Evolutionary conservation across 257 asterid genomes (phyloP), one percentile per base, ranked within the genome.

Genomic region (Phtheirospermum japonicum): DNA sequence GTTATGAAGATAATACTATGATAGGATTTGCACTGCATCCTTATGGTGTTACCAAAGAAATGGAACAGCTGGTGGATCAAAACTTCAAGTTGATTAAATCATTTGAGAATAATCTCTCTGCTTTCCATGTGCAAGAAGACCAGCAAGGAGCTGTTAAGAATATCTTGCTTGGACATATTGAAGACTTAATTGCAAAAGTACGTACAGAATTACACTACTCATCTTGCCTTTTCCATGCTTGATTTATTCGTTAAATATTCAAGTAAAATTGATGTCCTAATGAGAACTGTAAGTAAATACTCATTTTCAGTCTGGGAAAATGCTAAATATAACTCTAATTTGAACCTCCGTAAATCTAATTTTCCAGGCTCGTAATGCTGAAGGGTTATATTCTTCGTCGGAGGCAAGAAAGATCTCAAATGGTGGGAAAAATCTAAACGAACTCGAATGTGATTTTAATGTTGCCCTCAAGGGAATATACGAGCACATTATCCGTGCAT

Each of bases 21-120:
- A 77, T 40, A 33, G 80, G 72, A 37, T 40, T 74, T 23, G 71
- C 71, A 48, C 76, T 89, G 77, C 91, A 72, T 64, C 96, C 92
- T 42, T 77, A 43, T 61, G 91, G 95, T 32, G 83, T 93, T 51
- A 93, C 90, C 2, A 68, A 59, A 69, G 81, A 89, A 75, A 83
- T 93, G 99, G 89, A 80, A 70, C 76, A 78, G 72, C 61, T 80
- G 75, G 77, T 85, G 60, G 54, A 60, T 61, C 77, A 67, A 23
- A 85, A 85, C 75, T 87, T 89, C 56, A 71, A 78, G 76, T 64
- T 85, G 61, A 60, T 89, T 30, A 74, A 68, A 58, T 36, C 65
- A 20, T 76, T 89, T 55, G 80, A 82, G 75, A 78, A 70, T 30
- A 52, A 77, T 59, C 75, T 89, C 66, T 56, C 72, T 61, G 66